A percentile compares a stretch with the other conserved stretches of the same genome.
These are phyloP conservation scores for Lactarius sanguifluus DNA, from an alignment of 768 basidiomycete species.

Conservation along the genomic window DNA sequence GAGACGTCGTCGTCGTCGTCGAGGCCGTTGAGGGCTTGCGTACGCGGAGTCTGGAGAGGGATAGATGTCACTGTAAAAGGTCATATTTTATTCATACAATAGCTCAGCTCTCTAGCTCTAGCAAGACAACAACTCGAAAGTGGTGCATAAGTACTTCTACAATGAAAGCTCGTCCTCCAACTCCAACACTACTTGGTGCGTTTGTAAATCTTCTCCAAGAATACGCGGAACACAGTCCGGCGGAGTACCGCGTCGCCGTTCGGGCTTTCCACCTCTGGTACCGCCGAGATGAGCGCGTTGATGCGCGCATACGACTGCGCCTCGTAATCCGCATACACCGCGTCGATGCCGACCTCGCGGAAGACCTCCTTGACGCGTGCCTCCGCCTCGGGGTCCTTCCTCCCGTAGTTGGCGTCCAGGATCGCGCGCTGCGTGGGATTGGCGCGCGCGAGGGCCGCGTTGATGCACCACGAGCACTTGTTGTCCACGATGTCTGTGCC, in stretches of 20 bases:
- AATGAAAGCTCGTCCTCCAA: no score
- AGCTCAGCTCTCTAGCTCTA: not conserved
- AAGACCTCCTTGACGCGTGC: constrained; percentile 68
- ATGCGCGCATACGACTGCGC: constrained; percentile 65
- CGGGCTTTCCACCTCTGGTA: constrained; percentile 56
- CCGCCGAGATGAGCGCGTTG: constrained; percentile 63
- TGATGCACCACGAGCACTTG: constrained; percentile 98
- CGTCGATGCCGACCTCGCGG: constrained; percentile 65
- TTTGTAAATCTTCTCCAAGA: constrained; percentile 84
- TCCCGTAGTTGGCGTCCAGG: constrained; percentile 68
- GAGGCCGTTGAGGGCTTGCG: no score
- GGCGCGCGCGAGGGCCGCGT: constrained; percentile 69
- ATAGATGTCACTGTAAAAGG: no score
- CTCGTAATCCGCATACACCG: constrained; percentile 77
- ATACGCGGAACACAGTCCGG: constrained; percentile 75
- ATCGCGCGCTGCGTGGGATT: constrained; percentile 54
- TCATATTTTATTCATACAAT: not conserved
- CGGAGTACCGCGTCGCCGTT: constrained; percentile 45
- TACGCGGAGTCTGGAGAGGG: no score
- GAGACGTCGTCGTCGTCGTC: no score
- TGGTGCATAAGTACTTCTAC: no score
- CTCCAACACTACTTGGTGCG: constrained; percentile 43
- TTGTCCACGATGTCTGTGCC: constrained; percentile 98
- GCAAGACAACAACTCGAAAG: not conserved
- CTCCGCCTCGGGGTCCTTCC: constrained; percentile 56